Percentiles rank a stretch among this genome's conserved stretches.
These are phyloP conservation scores for Aspergillus heteromorphus DNA, from an alignment of 495 filamentous ascomycete genomes.

Conservation along the genomic window DNA sequence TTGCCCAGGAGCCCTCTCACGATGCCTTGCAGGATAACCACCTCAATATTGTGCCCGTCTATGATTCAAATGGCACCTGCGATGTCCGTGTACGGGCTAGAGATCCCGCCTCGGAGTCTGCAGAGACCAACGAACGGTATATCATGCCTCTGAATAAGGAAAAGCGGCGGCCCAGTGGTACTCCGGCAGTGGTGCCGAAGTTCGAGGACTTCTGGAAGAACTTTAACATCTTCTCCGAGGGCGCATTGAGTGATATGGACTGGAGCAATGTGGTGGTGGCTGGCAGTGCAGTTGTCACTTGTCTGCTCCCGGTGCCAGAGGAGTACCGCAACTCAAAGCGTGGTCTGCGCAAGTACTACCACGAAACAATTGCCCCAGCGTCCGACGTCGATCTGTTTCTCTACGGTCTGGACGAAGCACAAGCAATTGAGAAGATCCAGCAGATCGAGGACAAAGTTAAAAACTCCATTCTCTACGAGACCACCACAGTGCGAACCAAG, in stretches of 20 bases:
- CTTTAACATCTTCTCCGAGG: constrained; percentile 74
- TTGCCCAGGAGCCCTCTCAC: constrained; percentile 63
- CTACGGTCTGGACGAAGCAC: constrained; percentile 65
- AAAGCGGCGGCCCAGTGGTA: constrained; percentile 52
- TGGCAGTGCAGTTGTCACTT: constrained; percentile 70
- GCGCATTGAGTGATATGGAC: constrained; percentile 55
- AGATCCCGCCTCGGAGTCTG: constrained; percentile 51
- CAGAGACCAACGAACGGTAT: constrained; percentile 58
- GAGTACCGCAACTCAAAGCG: constrained; percentile 59
- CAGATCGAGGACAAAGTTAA: constrained; percentile 65
- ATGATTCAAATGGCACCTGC: constrained; percentile 47
- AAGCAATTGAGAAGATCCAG: constrained; percentile 76
- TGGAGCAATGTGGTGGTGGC: constrained; percentile 76
- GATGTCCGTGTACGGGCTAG: constrained; percentile 59
- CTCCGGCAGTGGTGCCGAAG: constrained; percentile 57
- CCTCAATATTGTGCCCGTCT: constrained; percentile 68
- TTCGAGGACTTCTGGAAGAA: constrained; percentile 68
- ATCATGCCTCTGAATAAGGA: constrained; percentile 60
- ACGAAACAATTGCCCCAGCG: constrained; percentile 71
- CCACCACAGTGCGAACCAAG: constrained; percentile 72
- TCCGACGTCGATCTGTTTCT: constrained; percentile 84
- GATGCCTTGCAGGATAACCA: constrained; percentile 51
- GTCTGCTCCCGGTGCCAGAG: constrained; percentile 64
- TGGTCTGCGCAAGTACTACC: constrained; percentile 62
- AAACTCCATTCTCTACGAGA: constrained; percentile 68